Evolutionary conservation across 1,284 basidiomycete genomes (phyloP).

Genomic region (Moniliella sp.): DNA sequence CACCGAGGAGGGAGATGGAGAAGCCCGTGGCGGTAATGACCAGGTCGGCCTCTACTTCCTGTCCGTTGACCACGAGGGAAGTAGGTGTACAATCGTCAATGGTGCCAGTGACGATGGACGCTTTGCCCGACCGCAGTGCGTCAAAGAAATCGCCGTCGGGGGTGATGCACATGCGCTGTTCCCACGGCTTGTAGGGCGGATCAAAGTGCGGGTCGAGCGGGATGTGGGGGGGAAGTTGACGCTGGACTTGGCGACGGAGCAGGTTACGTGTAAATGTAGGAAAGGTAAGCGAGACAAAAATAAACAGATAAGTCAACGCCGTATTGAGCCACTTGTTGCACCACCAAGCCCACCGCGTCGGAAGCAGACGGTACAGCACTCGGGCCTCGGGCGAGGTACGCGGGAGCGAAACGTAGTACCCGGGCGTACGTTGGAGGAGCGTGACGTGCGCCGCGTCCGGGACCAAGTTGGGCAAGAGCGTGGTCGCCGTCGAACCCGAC

Average conservation of each 20-base stretch:
- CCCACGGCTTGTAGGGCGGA: slow-evolving; percentile 32
- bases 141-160: slow-evolving; percentile 32
- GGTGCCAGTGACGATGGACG: slow-evolving; percentile 27
- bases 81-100: slow-evolving; percentile 20
- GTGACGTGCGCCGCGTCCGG: slow-evolving; percentile 19
- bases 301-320: too few relatives aligned
- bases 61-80: slow-evolving; percentile 18
- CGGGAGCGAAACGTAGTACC: slow-evolving; percentile 22
- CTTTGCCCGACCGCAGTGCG: slow-evolving; percentile 22
- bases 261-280: slow-evolving; percentile 13
- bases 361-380: slow-evolving; percentile 18
- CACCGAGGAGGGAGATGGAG: slow-evolving; percentile 21
- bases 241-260: slow-evolving; percentile 8
- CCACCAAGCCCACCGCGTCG: slow-evolving; percentile 4
- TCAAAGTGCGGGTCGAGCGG: slow-evolving; percentile 31
- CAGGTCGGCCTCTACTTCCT: slow-evolving; percentile 25
- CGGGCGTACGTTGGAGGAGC: slow-evolving; percentile 27
- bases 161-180: slow-evolving; percentile 28
- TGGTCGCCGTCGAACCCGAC: slow-evolving; percentile 27
- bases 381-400: slow-evolving; percentile 13
- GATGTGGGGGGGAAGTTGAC: slow-evolving; percentile 17
- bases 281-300: slow-evolving; percentile 23
- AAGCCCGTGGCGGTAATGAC: slow-evolving; percentile 32
- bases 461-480: slow-evolving; percentile 23
- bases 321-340: slow-evolving; percentile 9